Conservation (phyloP, 1,284 basidiomycete species). For the Ustilago vetiveriae region DNA sequence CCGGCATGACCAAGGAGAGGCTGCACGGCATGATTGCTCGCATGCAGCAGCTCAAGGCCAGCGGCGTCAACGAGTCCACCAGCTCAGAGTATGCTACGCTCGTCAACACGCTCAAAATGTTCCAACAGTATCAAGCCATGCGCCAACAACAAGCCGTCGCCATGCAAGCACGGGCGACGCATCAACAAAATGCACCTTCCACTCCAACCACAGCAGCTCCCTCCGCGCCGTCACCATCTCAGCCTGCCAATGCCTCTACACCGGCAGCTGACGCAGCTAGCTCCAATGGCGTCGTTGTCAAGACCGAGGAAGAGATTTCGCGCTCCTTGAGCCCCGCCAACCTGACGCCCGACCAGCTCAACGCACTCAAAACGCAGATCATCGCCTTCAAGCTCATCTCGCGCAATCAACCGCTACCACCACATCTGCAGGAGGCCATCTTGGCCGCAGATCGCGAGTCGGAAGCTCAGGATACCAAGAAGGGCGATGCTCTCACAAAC, state of each 20-base stretch:
- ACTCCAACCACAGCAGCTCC: conserved; percentile 16
- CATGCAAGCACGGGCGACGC: conserved; percentile 40
- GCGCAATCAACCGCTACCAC: conserved; percentile 82
- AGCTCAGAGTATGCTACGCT: conserved; percentile 67
- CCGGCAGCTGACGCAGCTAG: conserved; percentile 21
- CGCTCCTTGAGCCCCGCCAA: conserved; percentile 49
- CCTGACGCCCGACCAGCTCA: conserved; percentile 81
- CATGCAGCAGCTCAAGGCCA: conserved; percentile 67
- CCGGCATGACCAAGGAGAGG: conserved; percentile 64
- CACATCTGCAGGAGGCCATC: conserved; percentile 81
- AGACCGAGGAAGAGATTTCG: conserved; percentile 38
- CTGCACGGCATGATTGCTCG: conserved; percentile 62
- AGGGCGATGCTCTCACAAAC: conserved; percentile 71
- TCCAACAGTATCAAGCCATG: conserved; percentile 63
- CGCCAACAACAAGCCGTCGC: conserved; percentile 58
- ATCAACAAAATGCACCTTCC: conserved; percentile 5
- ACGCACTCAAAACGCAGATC: conserved; percentile 85
- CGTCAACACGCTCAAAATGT: conserved; percentile 60
- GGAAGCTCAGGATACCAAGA: conserved; percentile 68
- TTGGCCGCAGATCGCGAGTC: conserved; percentile 63
- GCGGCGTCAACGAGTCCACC: conserved; percentile 66
- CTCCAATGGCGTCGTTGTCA: conserved; percentile 37
- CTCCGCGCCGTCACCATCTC: conserved; percentile 30
- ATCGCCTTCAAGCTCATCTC: conserved; percentile 86
- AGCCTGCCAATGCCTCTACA: conserved; percentile 20